A percentile compares a stretch with the other conserved stretches of the same genome.
Evolutionary conservation across 768 basidiomycete genomes (phyloP).

Genomic region (Suillus ampliporus): DNA sequence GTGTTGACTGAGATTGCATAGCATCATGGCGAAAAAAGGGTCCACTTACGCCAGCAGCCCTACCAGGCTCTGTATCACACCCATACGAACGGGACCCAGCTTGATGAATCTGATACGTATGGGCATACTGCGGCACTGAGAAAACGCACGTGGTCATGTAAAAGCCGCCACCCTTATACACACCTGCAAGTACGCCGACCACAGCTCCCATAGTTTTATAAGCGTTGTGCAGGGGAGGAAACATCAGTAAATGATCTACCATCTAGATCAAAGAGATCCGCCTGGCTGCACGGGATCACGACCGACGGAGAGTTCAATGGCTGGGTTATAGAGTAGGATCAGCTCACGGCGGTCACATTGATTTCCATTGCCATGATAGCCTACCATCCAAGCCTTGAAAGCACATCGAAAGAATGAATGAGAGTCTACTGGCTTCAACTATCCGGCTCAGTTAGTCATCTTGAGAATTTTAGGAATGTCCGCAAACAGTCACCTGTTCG

Average conservation of each 20-base stretch:
- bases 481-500: too few relatives aligned
- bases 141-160: background rate
- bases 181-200: conserved; percentile 43
- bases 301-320: conserved; percentile 38
- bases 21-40: too few relatives aligned
- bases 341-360: conserved; percentile 29
- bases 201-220: conserved; percentile 35
- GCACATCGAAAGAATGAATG: background rate
- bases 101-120: conserved; percentile 11
- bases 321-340: conserved; percentile 47
- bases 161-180: conserved; percentile 44
- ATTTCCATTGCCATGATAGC: background rate
- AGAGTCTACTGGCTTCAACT: background rate
- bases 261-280: conserved; percentile 40
- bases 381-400: background rate
- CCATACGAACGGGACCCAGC: conserved; percentile 37
- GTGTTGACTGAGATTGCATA: too few relatives aligned
- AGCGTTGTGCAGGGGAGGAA: background rate
- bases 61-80: conserved; percentile 34
- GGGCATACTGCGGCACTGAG: too few relatives aligned
- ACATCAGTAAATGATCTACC: conserved; percentile 26
- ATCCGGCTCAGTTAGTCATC: too few relatives aligned
- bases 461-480: too few relatives aligned
- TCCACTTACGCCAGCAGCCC: too few relatives aligned
- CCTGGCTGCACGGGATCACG: conserved; percentile 35